Conservation (phyloP, 257 asterid genomes). For the Ilex asprella region DNA sequence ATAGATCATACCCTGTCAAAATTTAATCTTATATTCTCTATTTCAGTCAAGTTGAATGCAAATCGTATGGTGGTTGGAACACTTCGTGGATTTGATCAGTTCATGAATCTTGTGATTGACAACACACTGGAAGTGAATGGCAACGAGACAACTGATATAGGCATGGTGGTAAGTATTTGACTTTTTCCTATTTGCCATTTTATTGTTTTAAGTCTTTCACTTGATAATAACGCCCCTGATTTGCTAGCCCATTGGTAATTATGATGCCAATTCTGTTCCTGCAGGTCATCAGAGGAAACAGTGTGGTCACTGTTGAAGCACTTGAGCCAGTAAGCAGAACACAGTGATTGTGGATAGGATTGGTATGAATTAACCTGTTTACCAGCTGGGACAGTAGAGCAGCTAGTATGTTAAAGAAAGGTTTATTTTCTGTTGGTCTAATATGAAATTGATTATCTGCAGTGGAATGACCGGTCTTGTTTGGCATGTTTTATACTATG, state of each 20-base stretch:
- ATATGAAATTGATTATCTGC: neutral
- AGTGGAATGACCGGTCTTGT: no score
- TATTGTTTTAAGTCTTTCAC: neutral
- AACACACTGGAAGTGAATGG: constrained; percentile 86
- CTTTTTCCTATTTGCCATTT: neutral
- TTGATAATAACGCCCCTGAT: neutral
- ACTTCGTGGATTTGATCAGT: constrained; percentile 90
- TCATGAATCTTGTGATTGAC: constrained; percentile 79
- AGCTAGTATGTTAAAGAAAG: neutral
- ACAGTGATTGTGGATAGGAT: constrained; percentile 30
- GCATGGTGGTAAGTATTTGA: constrained; percentile 78
- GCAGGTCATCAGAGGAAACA: constrained; percentile 85
- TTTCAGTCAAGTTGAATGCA: constrained; percentile 72
- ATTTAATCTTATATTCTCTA: neutral
- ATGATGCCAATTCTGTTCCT: neutral
- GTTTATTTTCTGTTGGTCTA: neutral
- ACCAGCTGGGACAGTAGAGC: neutral
- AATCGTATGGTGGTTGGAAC: constrained; percentile 85
- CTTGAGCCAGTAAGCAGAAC: constrained; percentile 69
- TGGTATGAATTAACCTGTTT: neutral
- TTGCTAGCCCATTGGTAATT: constrained; percentile 1
- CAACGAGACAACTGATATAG: constrained; percentile 75
- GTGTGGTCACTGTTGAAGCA: constrained; percentile 92
- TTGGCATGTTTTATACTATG: no score
- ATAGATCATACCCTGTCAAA: no score